Conservation (phyloP, 495 filamentous ascomycete species). For the Lophiostoma macrostomum region DNA sequence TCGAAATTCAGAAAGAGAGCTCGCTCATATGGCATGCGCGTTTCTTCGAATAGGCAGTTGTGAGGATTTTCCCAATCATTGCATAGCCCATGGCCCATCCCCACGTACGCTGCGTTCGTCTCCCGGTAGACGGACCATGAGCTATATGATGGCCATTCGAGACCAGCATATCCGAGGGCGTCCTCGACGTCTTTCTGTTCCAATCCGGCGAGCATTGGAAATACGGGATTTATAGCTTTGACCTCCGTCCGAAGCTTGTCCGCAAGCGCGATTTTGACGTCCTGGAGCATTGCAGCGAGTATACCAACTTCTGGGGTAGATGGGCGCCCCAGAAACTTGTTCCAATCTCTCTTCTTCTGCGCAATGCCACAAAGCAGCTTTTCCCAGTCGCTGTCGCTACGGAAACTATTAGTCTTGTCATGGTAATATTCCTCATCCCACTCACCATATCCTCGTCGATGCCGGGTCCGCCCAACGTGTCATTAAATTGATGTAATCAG, state of each 20-base stretch:
- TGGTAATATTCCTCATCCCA: not conserved
- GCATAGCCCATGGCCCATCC: constrained; percentile 4
- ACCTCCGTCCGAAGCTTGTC: not conserved
- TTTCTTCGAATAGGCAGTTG: not conserved
- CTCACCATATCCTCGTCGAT: not conserved
- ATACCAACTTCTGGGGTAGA: constrained; percentile 1
- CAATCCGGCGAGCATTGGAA: not conserved
- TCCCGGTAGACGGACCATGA: not conserved
- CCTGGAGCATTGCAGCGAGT: not conserved
- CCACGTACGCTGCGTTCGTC: constrained; percentile 6
- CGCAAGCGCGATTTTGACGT: constrained; percentile 1
- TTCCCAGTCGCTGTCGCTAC: not conserved
- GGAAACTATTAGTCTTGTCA: not conserved
- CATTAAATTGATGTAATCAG: not conserved
- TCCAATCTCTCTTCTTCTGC: not conserved
- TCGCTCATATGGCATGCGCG: not conserved
- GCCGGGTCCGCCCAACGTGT: not conserved
- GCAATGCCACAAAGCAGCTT: not conserved
- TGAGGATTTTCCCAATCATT: not conserved
- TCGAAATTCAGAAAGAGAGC: constrained; percentile 13
- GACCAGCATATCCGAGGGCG: constrained; percentile 1
- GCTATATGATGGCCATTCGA: not conserved
- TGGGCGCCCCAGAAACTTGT: constrained; percentile 4
- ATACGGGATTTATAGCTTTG: not conserved
- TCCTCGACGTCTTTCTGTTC: constrained; percentile 10